Conservation (phyloP, 306 rosid species). For the Trifolium repens region DNA sequence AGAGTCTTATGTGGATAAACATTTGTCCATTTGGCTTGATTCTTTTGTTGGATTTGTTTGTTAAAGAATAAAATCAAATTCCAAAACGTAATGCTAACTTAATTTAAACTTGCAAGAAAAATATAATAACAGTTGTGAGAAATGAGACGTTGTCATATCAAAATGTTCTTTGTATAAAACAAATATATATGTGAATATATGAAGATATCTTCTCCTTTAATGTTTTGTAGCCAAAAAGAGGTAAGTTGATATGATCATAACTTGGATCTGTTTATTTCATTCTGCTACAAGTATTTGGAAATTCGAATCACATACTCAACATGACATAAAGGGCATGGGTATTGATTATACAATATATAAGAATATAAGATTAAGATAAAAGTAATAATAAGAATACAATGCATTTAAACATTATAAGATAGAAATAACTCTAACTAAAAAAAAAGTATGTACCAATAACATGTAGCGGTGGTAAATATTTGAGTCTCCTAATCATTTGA, state of each 20-base stretch:
- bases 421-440: too few relatives aligned
- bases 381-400: too few relatives aligned
- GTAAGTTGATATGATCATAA: neutral
- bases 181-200: neutral
- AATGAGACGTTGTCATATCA: neutral
- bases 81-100: neutral
- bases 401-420: too few relatives aligned
- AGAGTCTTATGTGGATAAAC: neutral
- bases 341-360: too few relatives aligned
- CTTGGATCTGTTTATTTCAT: neutral
- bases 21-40: constrained; percentile 2
- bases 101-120: constrained; percentile 14
- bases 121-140: neutral
- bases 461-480: too few relatives aligned
- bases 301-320: too few relatives aligned
- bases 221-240: neutral
- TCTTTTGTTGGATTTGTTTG: constrained; percentile 1
- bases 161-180: too few relatives aligned
- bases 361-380: too few relatives aligned
- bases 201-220: neutral
- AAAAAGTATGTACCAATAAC: too few relatives aligned
- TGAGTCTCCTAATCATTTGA: too few relatives aligned
- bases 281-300: too few relatives aligned
- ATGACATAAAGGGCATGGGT: too few relatives aligned
- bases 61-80: constrained; percentile 18